These are phyloP conservation scores for Schwanniomyces etchellsii DNA, from an alignment of 1,139 yeast species.

Conservation along the genomic window DNA sequence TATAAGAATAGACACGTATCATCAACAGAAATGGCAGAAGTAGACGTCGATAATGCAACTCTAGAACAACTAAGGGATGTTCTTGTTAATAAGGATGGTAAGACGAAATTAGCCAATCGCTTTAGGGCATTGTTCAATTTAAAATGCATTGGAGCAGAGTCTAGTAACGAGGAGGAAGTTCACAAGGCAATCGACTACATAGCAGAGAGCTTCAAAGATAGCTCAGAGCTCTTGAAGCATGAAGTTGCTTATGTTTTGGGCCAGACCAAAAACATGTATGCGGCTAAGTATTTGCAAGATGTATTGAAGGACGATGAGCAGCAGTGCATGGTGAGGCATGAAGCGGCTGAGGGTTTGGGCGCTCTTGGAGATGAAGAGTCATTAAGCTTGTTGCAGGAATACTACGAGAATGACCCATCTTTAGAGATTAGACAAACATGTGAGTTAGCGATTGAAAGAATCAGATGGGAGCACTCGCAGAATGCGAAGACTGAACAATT, in stretches of 20 bases:
- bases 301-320: conserved; percentile 66
- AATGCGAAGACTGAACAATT: conserved; percentile 57
- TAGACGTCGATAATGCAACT: conserved; percentile 46
- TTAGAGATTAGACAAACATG: conserved; percentile 95
- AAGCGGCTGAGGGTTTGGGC: conserved; percentile 98
- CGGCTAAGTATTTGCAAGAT: conserved; percentile 70
- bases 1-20: too few species aligned
- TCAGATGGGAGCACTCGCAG: conserved; percentile 83
- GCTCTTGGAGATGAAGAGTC: conserved; percentile 85
- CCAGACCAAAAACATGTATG: conserved; percentile 78
- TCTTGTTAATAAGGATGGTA: conserved; percentile 57
- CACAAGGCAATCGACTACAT: conserved; percentile 73
- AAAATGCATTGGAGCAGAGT: conserved; percentile 74
- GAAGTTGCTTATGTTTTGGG: conserved; percentile 99
- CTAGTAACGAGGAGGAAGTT: conserved; percentile 44
- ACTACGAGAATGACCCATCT: conserved; percentile 66
- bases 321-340: conserved; percentile 96
- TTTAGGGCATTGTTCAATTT: conserved; percentile 91
- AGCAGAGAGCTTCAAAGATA: conserved; percentile 72
- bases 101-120: conserved; percentile 72
- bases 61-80: conserved; percentile 70
- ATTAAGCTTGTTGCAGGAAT: conserved; percentile 59
- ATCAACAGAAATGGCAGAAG: conserved; percentile 13
- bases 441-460: conserved; percentile 92
- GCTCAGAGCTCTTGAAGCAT: conserved; percentile 90